A percentile compares a stretch with the other conserved stretches of the same genome.
Evolutionary conservation across 2,329 filamentous ascomycete species (phyloP).

Genomic region (Sarocladiaceae sp.): DNA sequence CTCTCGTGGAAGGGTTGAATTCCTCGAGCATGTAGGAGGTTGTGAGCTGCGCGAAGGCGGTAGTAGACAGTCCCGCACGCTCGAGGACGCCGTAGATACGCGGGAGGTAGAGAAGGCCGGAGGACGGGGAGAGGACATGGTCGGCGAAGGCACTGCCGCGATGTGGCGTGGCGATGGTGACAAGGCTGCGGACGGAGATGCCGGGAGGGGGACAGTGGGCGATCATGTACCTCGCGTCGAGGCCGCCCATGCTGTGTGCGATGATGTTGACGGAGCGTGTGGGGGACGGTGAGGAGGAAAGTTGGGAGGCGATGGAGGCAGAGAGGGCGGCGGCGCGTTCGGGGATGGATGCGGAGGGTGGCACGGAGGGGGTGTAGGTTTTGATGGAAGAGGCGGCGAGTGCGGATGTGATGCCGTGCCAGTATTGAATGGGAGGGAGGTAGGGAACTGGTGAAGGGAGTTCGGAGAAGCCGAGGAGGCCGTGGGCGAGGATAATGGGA

Average conservation of each 20-base stretch:
- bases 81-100: conserved; percentile 47
- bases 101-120: conserved; percentile 42
- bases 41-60: conserved; percentile 56
- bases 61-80: conserved; percentile 47
- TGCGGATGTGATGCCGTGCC: conserved; percentile 57
- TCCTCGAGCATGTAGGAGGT: conserved; percentile 48
- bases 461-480: conserved; percentile 57
- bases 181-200: conserved; percentile 43
- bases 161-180: conserved; percentile 51
- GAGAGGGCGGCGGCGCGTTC: conserved; percentile 53
- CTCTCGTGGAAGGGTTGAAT: conserved; percentile 53
- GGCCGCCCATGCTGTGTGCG: conserved; percentile 61
- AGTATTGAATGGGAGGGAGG: conserved; percentile 51
- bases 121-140: conserved; percentile 38
- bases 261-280: conserved; percentile 67
- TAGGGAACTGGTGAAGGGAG: conserved; percentile 31
- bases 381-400: conserved; percentile 45
- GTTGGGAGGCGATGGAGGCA: conserved; percentile 41
- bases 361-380: conserved; percentile 56
- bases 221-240: conserved; percentile 61
- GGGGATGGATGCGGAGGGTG: conserved; percentile 55
- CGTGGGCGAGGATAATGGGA: conserved; percentile 60
- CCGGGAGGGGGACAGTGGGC: conserved; percentile 43
- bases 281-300: conserved; percentile 21
- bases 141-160: conserved; percentile 51